phyloP scores from a whole-genome alignment of 2,329 filamentous ascomycete genomes.

The Colletotrichum chlorophyti region DNA sequence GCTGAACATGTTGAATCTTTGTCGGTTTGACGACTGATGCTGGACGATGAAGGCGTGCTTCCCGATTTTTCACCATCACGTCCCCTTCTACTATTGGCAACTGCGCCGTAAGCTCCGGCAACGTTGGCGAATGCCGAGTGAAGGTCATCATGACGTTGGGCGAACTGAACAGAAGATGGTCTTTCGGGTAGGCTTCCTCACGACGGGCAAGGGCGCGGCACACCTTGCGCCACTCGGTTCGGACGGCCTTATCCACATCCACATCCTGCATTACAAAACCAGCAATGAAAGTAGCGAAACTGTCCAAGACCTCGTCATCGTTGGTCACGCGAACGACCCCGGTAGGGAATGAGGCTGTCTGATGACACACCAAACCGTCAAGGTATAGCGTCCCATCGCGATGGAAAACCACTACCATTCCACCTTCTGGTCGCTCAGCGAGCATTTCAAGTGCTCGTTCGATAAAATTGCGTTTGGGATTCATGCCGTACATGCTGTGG shows the following conservation, averaged over 20 bases:
- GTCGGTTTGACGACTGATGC: constrained; percentile 54
- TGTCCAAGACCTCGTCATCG: constrained; percentile 51
- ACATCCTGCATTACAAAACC: constrained; percentile 48
- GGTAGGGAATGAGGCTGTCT: constrained; percentile 52
- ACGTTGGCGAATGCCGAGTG: constrained; percentile 48
- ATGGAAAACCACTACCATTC: constrained; percentile 62
- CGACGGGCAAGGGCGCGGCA: constrained; percentile 55
- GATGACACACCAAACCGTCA: constrained; percentile 55
- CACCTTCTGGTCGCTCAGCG: constrained; percentile 40
- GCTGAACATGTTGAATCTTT: constrained; percentile 55
- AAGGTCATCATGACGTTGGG: constrained; percentile 60
- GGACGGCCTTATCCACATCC: constrained; percentile 39
- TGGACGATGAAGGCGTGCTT: constrained; percentile 53
- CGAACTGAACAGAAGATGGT: constrained; percentile 52
- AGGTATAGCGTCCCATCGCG: constrained; percentile 51
- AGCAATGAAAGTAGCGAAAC: constrained; percentile 59
- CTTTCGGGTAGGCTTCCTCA: constrained; percentile 40
- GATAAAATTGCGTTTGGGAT: constrained; percentile 52
- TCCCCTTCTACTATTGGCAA: constrained; percentile 43
- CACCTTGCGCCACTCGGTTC: constrained; percentile 53
- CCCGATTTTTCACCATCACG: constrained; percentile 54
- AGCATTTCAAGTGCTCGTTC: constrained; percentile 56
- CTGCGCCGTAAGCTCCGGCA: constrained; percentile 49
- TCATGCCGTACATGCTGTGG: constrained; percentile 70
- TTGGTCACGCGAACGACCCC: constrained; percentile 51